Evolutionary conservation across 2,329 filamentous ascomycete species (phyloP), one percentile per base, ranked within the genome.

Genomic region (Myriangium duriaei): DNA sequence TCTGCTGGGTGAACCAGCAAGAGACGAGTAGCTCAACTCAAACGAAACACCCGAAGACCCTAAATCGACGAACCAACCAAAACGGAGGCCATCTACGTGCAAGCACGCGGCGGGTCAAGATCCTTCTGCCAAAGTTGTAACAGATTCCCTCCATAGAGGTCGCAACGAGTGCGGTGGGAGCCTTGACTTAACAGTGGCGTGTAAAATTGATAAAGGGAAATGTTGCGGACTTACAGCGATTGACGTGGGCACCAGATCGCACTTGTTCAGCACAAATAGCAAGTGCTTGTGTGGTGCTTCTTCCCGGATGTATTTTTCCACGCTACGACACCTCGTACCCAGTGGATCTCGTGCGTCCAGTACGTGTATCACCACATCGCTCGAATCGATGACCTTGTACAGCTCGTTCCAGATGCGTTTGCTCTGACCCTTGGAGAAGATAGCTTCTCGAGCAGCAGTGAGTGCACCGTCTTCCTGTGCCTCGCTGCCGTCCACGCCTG

Each of bases 121-220:
- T 95, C 69, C 61, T 78, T 98, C 75, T 96, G 79, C 91, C 91
- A 95, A 84, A 76, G 81, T 81, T 85, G 83, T 98, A 98, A 98
- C 91, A 92, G 87, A 84, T 64, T 64, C 69, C 75, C 78, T 79
- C 80, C 83, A 91, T 77, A 60, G 70, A 65, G 32, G 37, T 57
- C 69, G 63, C 61, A 67, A 58, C 55, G 53, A 64, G 58, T 61
- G 64, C 66, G 71, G 78, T 76, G 73, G 74, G 69, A 68, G 75
- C 68, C 79, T 80, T 83, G 82, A 92, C 88, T 91, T 92, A 85
- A 91, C 86, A 71, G 69, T 82, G 79, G 79, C 72, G 68, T 44
- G 37, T 36, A 45, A 37, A 40, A 45, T 42, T 42, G 39, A 38
- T 14, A 41, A 33, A 30, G 29, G 36, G 41, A 42, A 42, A 35